Evolutionary conservation across 2,329 filamentous ascomycete species (phyloP).

Genomic region (Aureobasidium sp.): DNA sequence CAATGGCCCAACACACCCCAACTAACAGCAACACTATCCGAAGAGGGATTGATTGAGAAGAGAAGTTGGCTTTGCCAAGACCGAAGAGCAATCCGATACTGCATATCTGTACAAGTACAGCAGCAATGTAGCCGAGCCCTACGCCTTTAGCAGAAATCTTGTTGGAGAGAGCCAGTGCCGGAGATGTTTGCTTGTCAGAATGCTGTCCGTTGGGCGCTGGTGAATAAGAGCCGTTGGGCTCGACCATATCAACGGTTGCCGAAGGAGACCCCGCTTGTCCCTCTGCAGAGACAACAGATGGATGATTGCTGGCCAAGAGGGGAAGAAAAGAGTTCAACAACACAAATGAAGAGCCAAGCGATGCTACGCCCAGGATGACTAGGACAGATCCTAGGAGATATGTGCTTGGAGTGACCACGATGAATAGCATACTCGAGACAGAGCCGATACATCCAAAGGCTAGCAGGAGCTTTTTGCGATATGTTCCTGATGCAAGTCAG

Average conservation of each 20-base stretch:
- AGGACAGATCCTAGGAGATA: conserved; percentile 73
- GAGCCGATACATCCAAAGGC: conserved; percentile 72
- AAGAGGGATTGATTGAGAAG: conserved; percentile 65
- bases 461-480: conserved; percentile 77
- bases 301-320: conserved; percentile 74
- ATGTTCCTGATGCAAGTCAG: conserved; percentile 33
- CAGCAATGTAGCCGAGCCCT: conserved; percentile 79
- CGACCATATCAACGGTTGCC: conserved; percentile 3
- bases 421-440: conserved; percentile 68
- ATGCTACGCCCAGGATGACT: conserved; percentile 78
- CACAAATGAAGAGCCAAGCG: conserved; percentile 89
- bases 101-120: conserved; percentile 68
- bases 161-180: conserved; percentile 68
- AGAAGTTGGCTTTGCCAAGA: conserved; percentile 47
- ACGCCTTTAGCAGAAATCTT: conserved; percentile 82
- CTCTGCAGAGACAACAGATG: conserved; percentile 31
- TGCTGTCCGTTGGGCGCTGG: not conserved
- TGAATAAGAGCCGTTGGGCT: not conserved
- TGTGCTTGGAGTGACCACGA: conserved; percentile 62
- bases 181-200: conserved; percentile 32
- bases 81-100: conserved; percentile 65
- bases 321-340: conserved; percentile 91
- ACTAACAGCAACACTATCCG: conserved; percentile 73
- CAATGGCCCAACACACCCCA: conserved; percentile 80
- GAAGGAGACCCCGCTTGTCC: not conserved